phyloP scores from a whole-genome alignment of 345 rosid genomes.

The Syzygium grande region DNA sequence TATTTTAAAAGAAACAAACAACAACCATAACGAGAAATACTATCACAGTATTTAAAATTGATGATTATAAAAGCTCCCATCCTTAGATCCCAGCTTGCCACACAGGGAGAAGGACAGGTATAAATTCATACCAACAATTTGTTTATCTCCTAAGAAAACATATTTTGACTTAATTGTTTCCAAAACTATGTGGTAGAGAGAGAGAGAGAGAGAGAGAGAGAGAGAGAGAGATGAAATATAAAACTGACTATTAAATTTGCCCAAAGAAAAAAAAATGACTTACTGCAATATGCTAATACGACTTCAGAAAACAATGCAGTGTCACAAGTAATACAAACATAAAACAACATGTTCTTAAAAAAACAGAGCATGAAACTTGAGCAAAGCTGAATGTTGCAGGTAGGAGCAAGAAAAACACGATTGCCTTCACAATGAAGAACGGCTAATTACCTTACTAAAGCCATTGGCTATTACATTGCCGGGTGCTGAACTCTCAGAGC shows the following conservation, averaged over 20 bases:
- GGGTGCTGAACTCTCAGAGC: conserved; percentile 2
- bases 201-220: background rate
- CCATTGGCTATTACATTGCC: conserved; percentile 41
- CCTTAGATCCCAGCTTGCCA: background rate
- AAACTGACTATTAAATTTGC: background rate
- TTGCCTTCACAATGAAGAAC: background rate
- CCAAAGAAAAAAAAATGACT: background rate
- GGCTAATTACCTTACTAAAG: conserved; percentile 43
- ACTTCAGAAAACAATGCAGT: background rate
- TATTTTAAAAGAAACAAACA: background rate
- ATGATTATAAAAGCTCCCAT: background rate
- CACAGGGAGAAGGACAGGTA: background rate
- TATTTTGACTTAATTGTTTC: background rate
- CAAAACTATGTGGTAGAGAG: background rate
- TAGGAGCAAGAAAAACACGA: background rate
- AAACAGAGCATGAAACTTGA: background rate
- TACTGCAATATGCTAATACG: background rate
- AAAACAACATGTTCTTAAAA: background rate
- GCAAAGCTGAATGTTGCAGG: background rate
- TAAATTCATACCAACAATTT: background rate
- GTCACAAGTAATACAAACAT: background rate
- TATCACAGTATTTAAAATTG: background rate
- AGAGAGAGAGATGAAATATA: background rate
- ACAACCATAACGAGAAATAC: background rate
- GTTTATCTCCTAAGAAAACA: background rate